phyloP scores from a whole-genome alignment of 148 eudicot genomes.

The Rhododendron ovatum region DNA sequence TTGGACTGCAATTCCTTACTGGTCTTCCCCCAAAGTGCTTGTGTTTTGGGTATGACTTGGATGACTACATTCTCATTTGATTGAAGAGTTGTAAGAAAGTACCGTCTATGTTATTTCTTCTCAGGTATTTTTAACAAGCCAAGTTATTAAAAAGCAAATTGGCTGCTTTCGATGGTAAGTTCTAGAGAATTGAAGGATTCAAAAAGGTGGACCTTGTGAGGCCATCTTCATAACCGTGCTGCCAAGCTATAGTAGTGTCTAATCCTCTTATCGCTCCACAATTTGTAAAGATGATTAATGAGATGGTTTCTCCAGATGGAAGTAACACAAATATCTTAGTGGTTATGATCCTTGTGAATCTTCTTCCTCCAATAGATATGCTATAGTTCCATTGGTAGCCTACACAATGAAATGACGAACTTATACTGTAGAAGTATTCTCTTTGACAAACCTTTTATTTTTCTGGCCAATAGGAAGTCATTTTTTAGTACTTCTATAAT shows the following conservation, averaged over 20 bases:
- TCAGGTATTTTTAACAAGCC: background rate
- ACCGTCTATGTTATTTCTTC: background rate
- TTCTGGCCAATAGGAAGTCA: slow-evolving; percentile 14
- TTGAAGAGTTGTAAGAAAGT: background rate
- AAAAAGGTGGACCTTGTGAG: background rate
- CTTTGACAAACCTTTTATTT: background rate
- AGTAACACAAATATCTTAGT: background rate
- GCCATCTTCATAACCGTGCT: background rate
- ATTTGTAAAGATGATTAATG: background rate
- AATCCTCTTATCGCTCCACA: background rate
- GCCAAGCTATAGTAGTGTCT: background rate
- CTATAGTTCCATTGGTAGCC: too few relatives aligned
- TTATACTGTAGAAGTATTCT: background rate
- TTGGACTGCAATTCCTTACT: background rate
- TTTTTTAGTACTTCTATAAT: background rate
- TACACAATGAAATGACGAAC: background rate
- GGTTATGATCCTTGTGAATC: background rate
- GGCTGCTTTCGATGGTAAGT: background rate
- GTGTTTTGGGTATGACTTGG: background rate
- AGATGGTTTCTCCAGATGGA: background rate
- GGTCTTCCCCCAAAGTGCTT: background rate
- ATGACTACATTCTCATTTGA: background rate
- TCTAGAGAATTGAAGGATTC: too few relatives aligned
- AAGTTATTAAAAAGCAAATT: background rate
- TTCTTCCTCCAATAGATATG: background rate